Evolutionary conservation across 2,329 filamentous ascomycete genomes (phyloP).

Genomic region (Chrysosporium keratinophilum): DNA sequence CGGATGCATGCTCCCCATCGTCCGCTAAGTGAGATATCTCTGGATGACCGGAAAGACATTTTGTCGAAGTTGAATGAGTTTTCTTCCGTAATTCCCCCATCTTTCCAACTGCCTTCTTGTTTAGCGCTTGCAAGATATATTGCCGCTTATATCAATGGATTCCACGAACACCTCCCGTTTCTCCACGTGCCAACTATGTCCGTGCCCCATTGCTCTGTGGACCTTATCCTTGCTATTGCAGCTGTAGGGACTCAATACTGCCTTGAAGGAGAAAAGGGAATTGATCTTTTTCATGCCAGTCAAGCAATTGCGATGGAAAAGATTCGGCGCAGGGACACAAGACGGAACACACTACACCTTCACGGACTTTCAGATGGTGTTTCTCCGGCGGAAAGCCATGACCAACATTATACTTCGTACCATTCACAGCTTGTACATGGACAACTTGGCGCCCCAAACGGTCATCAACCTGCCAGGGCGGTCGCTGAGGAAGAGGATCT

Average conservation of each 20-base stretch:
- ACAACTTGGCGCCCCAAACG: constrained; percentile 22
- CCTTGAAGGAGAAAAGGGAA: constrained; percentile 41
- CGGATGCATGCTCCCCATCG: constrained; percentile 32
- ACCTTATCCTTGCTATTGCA: constrained; percentile 43
- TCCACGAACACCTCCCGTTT: constrained; percentile 44
- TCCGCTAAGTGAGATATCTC: constrained; percentile 39
- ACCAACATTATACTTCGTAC: constrained; percentile 25
- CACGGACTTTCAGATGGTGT: constrained; percentile 29
- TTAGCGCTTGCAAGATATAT: constrained; percentile 41
- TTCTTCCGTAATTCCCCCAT: constrained; percentile 36
- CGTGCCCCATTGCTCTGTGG: constrained; percentile 36
- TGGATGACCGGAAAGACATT: constrained; percentile 37
- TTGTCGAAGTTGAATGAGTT: constrained; percentile 37
- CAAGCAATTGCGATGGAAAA: constrained; percentile 45
- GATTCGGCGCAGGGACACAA: constrained; percentile 38
- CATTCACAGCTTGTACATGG: constrained; percentile 26
- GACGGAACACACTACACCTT: constrained; percentile 34
- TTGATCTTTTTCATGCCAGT: constrained; percentile 48
- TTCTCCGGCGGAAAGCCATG: constrained; percentile 21
- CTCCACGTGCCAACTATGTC: constrained; percentile 42
- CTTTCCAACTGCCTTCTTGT: constrained; percentile 39
- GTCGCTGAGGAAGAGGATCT: constrained; percentile 3
- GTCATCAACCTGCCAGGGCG: constrained; percentile 30
- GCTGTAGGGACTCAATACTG: constrained; percentile 42
- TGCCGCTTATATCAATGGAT: constrained; percentile 42